These are phyloP conservation scores for Penicillium coprophilum DNA, from an alignment of 495 filamentous ascomycete genomes.

Conservation along the genomic window DNA sequence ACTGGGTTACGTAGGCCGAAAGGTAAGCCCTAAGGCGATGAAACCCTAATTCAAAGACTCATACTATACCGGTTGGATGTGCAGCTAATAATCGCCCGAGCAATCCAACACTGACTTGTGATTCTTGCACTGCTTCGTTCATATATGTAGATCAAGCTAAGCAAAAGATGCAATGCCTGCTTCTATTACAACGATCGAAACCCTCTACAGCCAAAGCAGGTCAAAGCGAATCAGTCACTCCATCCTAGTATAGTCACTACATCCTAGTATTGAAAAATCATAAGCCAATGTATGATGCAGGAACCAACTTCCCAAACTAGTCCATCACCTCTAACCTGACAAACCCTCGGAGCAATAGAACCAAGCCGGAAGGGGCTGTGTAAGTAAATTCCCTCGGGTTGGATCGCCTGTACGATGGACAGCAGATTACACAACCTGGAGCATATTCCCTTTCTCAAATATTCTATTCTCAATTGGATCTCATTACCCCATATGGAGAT, in stretches of 20 bases:
- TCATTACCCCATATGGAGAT: neutral
- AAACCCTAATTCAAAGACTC: neutral
- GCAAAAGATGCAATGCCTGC: neutral
- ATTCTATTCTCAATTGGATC: neutral
- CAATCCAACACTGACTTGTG: neutral
- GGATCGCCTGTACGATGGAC: neutral
- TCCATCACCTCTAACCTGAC: neutral
- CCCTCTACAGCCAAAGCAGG: neutral
- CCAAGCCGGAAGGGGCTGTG: neutral
- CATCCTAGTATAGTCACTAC: neutral
- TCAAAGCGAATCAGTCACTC: neutral
- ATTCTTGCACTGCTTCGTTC: neutral
- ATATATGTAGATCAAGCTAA: neutral
- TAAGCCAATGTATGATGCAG: neutral
- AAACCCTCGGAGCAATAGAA: neutral
- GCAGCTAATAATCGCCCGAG: neutral
- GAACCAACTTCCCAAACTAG: neutral
- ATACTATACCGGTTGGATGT: neutral
- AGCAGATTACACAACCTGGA: conserved; percentile 2
- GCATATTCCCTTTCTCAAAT: neutral
- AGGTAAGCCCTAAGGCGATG: neutral
- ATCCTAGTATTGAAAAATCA: no score
- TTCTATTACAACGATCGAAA: neutral
- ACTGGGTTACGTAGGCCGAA: neutral
- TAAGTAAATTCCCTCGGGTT: neutral